Conservation (phyloP, 805 yeast genomes). For the Lipomyces starkeyi region DNA sequence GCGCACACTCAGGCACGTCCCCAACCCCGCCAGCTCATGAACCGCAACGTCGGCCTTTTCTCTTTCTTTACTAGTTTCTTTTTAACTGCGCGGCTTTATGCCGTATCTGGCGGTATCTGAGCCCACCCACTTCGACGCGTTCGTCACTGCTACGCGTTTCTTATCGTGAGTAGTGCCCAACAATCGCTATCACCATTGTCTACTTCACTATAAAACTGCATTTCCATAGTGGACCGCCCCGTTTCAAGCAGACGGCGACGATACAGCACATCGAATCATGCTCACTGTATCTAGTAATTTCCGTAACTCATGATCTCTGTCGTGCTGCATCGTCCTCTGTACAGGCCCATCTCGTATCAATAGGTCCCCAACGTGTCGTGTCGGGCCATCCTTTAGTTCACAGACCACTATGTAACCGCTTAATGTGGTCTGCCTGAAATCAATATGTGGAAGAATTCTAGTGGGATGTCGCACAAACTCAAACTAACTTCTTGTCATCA, state of each 20-base stretch:
- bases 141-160: background rate
- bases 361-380: too few relatives aligned
- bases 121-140: background rate
- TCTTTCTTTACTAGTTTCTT: too few relatives aligned
- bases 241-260: background rate
- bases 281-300: background rate
- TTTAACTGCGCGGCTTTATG: background rate
- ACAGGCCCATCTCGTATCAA: too few relatives aligned
- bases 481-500: too few relatives aligned
- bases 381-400: too few relatives aligned
- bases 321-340: too few relatives aligned
- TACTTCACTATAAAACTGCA: background rate
- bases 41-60: background rate
- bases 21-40: slow-evolving; percentile 1
- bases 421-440: too few relatives aligned
- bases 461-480: too few relatives aligned
- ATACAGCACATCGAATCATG: background rate
- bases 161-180: background rate
- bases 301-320: too few relatives aligned
- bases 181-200: background rate
- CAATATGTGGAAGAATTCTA: too few relatives aligned
- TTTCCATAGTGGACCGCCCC: background rate
- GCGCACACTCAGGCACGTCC: slow-evolving; percentile 9
- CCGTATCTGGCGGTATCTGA: background rate
- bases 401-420: too few relatives aligned